Evolutionary conservation across 306 rosid species (phyloP).

Genomic region (Geum urbanum): DNA sequence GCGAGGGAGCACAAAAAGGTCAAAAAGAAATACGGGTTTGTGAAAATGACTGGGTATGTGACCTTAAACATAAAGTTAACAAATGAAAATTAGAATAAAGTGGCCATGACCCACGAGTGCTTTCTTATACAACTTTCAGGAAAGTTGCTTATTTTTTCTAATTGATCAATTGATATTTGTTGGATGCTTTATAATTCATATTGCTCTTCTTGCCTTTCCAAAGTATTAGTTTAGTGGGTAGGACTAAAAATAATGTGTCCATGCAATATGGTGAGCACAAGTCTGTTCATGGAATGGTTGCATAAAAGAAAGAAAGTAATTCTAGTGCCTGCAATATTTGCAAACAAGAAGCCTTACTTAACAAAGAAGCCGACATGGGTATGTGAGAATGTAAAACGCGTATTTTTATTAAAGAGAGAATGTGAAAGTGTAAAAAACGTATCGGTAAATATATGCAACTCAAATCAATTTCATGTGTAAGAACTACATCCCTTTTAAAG

Average conservation of each 20-base stretch:
- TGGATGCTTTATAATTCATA: not conserved
- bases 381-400: not conserved
- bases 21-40: constrained; percentile 4
- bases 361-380: not conserved
- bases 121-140: constrained; percentile 42
- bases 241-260: constrained; percentile 32
- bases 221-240: constrained; percentile 35
- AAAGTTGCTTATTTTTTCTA: constrained; percentile 26
- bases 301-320: constrained; percentile 30
- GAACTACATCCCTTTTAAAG: too few species aligned
- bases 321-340: constrained; percentile 31
- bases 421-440: too few species aligned
- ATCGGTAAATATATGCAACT: too few species aligned
- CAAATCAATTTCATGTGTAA: too few species aligned
- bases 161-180: not conserved
- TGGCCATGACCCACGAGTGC: constrained; percentile 24
- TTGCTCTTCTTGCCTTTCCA: constrained; percentile 8
- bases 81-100: constrained; percentile 37
- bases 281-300: constrained; percentile 28
- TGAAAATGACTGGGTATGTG: constrained; percentile 28
- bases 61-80: constrained; percentile 22
- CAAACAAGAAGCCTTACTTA: not conserved
- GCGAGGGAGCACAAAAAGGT: constrained; percentile 14
- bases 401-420: too few species aligned
- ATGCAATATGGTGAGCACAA: constrained; percentile 32